A percentile compares a stretch with the other conserved stretches of the same genome.
phyloP scores from a whole-genome alignment of 768 basidiomycete species.

The Lentinus brumalis region DNA sequence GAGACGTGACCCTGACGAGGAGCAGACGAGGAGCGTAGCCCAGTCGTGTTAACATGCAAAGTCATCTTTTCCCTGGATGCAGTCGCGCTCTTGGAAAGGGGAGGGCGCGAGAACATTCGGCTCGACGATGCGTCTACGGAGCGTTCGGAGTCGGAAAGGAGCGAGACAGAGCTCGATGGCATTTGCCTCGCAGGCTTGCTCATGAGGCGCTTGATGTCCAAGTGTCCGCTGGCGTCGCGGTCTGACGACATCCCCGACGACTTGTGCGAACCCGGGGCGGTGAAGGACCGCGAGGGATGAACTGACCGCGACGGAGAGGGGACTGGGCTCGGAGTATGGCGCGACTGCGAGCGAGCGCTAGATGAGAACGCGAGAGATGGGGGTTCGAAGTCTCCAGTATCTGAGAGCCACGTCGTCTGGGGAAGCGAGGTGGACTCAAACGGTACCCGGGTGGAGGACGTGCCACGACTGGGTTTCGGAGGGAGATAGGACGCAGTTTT shows the following conservation, averaged over 20 bases:
- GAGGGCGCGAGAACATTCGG: background rate
- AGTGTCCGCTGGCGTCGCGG: slow-evolving; percentile 26
- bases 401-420: slow-evolving; percentile 1
- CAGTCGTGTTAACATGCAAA: slow-evolving; percentile 8
- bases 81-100: slow-evolving; percentile 1
- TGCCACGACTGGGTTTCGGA: background rate
- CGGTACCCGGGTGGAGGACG: slow-evolving; percentile 8
- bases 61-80: slow-evolving; percentile 10
- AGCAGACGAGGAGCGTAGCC: slow-evolving; percentile 1
- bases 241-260: slow-evolving; percentile 25
- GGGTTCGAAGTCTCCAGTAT: slow-evolving; percentile 10
- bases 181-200: slow-evolving; percentile 31
- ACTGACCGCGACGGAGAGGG: slow-evolving; percentile 1
- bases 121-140: slow-evolving; percentile 10
- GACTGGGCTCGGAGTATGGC: slow-evolving; percentile 11
- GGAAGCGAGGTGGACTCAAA: slow-evolving; percentile 13
- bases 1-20: background rate
- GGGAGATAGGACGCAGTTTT: slow-evolving; percentile 5
- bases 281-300: slow-evolving; percentile 13
- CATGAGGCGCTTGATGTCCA: slow-evolving; percentile 33
- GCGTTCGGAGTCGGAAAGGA: slow-evolving; percentile 29
- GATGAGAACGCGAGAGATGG: background rate
- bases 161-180: slow-evolving; percentile 25
- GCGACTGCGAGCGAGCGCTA: slow-evolving; percentile 7
- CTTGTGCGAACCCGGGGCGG: slow-evolving; percentile 20